Base-by-base conservation (phyloP, 768 basidiomycete species). In the Kondoa subrosea region DNA sequence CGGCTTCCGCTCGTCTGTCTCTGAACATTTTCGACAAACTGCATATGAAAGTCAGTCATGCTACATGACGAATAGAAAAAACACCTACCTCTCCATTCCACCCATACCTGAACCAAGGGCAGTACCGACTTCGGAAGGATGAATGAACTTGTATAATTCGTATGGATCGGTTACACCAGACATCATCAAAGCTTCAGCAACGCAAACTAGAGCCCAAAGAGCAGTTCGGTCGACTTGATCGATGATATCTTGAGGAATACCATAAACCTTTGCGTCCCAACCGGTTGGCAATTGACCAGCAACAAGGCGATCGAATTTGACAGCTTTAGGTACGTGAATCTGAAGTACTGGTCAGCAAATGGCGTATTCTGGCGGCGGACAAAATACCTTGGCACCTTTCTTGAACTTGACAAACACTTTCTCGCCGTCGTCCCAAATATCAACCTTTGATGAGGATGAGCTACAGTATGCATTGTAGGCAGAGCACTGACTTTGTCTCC, bases 391-490 rank as follows among this genome's bases (percentile, higher is more conserved):
- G 14, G 95, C 91, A 64, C 95, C 95, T 79, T 89, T 93, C 86
- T 97, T 97, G 82, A 97, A 86, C 79, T 96, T 95, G 76, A 91
- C 91, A 74, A 89, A 91, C 89, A 88, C 95, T 76, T 93, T 89
- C n/a, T 87, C 90, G 16, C 87, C 86, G 75, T 88, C 87, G 58
- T 84, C 86, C 0, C 91, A 97, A 73, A 89, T 83, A 76, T 99
- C 93, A 75, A 89, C 91, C 76, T 91, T 93, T n/a, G n/a, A n/a
- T n/a, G n/a, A n/a, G n/a, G n/a, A n/a, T n/a, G n/a, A n/a, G n/a
- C n/a, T n/a, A n/a, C n/a, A n/a, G n/a, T n/a, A n/a, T n/a, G n/a
- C n/a, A n/a, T n/a, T n/a, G n/a, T n/a, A n/a, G n/a, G n/a, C n/a
- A n/a, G n/a, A n/a, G n/a, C n/a, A n/a, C n/a, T n/a, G n/a, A n/a